phyloP scores from a whole-genome alignment of 495 filamentous ascomycete genomes.

The Neurospora sp. region DNA sequence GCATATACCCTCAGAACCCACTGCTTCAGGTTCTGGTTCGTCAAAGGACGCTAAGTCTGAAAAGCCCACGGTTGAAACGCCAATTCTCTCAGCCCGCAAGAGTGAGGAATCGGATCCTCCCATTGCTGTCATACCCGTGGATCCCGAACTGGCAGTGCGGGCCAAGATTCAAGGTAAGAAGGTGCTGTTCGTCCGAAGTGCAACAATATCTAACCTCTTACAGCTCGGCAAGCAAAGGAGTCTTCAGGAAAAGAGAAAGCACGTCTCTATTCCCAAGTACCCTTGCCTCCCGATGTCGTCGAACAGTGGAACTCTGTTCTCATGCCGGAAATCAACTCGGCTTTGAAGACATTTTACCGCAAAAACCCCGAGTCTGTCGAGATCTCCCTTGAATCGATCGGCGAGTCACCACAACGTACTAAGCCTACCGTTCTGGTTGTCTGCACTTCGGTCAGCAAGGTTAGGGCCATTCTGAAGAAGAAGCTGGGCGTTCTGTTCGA shows the following conservation, averaged over 20 bases:
- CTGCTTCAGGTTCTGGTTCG: background rate
- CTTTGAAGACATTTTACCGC: constrained; percentile 49
- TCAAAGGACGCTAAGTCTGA: too few species aligned
- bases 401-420: constrained; percentile 52
- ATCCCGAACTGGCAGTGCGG: background rate
- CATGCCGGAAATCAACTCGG: constrained; percentile 58
- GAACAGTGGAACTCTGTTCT: constrained; percentile 62
- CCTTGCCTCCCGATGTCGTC: constrained; percentile 49
- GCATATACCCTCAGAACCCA: background rate
- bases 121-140: too few species aligned
- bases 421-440: constrained; percentile 68
- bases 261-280: constrained; percentile 40
- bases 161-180: constrained; percentile 2
- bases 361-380: constrained; percentile 63
- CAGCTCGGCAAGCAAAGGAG: background rate
- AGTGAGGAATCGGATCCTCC: too few species aligned
- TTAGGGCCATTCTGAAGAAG: constrained; percentile 60
- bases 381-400: constrained; percentile 63
- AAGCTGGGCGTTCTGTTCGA: constrained; percentile 48
- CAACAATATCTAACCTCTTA: background rate
- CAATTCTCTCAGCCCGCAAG: too few species aligned
- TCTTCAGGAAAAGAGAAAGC: constrained; percentile 25
- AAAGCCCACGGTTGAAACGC: too few species aligned
- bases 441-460: constrained; percentile 61
- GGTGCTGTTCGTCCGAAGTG: too few species aligned